phyloP scores from a whole-genome alignment of 1,284 basidiomycete species.

The Microbotryomycetes sp. region DNA sequence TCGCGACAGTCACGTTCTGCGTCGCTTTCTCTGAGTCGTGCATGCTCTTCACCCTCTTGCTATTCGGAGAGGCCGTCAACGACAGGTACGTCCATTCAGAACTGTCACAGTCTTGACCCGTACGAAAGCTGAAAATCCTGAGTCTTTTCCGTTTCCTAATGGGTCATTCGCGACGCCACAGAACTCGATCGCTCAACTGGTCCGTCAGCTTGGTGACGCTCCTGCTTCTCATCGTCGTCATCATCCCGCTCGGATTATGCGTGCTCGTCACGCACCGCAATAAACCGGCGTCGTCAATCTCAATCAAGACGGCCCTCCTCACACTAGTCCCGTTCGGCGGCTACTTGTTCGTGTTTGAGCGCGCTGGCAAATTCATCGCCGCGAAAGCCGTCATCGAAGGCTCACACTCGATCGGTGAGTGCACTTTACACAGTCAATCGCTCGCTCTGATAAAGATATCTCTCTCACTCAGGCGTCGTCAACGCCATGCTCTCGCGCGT shows the following conservation, averaged over 20 bases:
- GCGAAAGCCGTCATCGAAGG: constrained; percentile 33
- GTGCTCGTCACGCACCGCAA: constrained; percentile 29
- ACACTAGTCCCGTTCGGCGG: constrained; percentile 34
- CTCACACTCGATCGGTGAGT: constrained; percentile 32
- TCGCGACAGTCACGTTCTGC: constrained; percentile 36
- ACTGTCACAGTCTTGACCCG: neutral
- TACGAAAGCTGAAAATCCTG: neutral
- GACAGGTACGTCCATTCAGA: constrained; percentile 18
- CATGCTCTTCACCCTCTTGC: constrained; percentile 37
- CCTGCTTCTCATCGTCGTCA: constrained; percentile 35
- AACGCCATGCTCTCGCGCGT: constrained; percentile 38
- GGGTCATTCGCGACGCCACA: constrained; percentile 5
- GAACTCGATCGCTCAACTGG: constrained; percentile 36
- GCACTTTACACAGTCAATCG: neutral
- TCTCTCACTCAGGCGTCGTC: constrained; percentile 29
- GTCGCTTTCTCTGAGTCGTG: constrained; percentile 36
- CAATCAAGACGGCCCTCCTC: constrained; percentile 26
- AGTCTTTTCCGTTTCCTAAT: neutral
- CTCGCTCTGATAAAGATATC: neutral
- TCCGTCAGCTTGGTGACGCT: constrained; percentile 34
- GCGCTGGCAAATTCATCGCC: constrained; percentile 33
- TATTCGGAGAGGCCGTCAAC: constrained; percentile 34
- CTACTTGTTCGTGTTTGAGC: constrained; percentile 35
- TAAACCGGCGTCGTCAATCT: constrained; percentile 9
- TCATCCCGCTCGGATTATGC: constrained; percentile 33